Percentiles rank a stretch among this genome's conserved stretches.
These are phyloP conservation scores for Tricladium varicosporioides DNA, from an alignment of 2,329 filamentous ascomycete genomes.

Conservation along the genomic window DNA sequence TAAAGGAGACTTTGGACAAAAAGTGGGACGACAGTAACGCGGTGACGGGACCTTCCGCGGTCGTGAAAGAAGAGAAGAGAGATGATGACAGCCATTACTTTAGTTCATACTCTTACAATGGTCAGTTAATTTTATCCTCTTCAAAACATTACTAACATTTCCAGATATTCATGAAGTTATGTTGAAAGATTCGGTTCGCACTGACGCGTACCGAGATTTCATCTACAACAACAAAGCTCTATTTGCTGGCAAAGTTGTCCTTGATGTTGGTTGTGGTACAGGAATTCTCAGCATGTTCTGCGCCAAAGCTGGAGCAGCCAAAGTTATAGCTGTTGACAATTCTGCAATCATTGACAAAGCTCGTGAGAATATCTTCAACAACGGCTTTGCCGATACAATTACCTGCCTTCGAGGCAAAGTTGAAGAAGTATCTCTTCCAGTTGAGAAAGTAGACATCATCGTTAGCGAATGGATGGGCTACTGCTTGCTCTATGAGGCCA, in stretches of 20 bases:
- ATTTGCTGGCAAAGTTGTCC: slow-evolving; percentile 80
- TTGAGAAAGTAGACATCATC: slow-evolving; percentile 85
- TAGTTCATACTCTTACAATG: slow-evolving; percentile 65
- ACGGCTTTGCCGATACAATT: slow-evolving; percentile 71
- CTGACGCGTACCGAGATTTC: slow-evolving; percentile 90
- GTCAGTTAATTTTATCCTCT: slow-evolving; percentile 36
- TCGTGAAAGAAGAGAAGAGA: slow-evolving; percentile 35
- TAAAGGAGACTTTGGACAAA: slow-evolving; percentile 39
- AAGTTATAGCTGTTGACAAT: slow-evolving; percentile 89
- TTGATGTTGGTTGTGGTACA: slow-evolving; percentile 87
- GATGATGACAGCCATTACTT: slow-evolving; percentile 62
- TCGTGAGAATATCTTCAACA: slow-evolving; percentile 78
- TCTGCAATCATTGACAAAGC: slow-evolving; percentile 87
- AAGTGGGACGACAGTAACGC: slow-evolving; percentile 38
- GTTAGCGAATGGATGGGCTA: slow-evolving; percentile 99
- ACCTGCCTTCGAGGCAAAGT: slow-evolving; percentile 82
- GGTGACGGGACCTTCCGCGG: slow-evolving; percentile 46
- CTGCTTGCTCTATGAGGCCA: slow-evolving; percentile 87
- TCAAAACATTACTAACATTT: slow-evolving; percentile 8
- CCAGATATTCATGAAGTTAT: slow-evolving; percentile 93
- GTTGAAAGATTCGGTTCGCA: slow-evolving; percentile 86
- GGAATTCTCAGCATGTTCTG: slow-evolving; percentile 95
- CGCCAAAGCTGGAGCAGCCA: slow-evolving; percentile 80
- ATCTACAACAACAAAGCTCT: slow-evolving; percentile 88
- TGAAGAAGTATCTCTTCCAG: slow-evolving; percentile 78